These are phyloP conservation scores for Stachybotrys chlorohalonatus DNA, from an alignment of 2,329 filamentous ascomycete species.

Conservation along the genomic window DNA sequence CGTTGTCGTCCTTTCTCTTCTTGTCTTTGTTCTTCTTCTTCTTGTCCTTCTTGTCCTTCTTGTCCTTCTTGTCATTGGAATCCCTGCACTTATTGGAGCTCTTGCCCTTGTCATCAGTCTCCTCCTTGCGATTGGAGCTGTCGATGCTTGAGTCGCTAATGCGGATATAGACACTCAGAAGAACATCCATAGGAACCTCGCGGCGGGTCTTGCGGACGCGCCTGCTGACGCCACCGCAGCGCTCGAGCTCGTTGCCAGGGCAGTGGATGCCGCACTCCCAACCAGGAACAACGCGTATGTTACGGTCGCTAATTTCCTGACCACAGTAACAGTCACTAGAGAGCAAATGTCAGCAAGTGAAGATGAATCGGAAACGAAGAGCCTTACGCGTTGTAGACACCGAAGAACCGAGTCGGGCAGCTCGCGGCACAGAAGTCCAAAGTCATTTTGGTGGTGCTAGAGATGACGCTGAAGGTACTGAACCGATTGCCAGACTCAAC, in stretches of 20 bases:
- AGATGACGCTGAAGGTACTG: constrained; percentile 11
- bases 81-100: background rate
- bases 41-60: background rate
- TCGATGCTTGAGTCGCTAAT: background rate
- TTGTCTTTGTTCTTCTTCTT: background rate
- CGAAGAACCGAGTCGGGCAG: constrained; percentile 15
- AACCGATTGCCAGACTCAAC: constrained; percentile 10
- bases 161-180: constrained; percentile 11
- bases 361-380: background rate
- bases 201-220: constrained; percentile 9
- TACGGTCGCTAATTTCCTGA: constrained; percentile 4
- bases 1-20: background rate
- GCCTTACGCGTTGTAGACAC: constrained; percentile 13
- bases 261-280: constrained; percentile 9
- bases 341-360: background rate
- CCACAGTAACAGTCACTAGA: constrained; percentile 13
- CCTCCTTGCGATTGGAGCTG: background rate
- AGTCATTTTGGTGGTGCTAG: constrained; percentile 8
- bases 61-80: background rate
- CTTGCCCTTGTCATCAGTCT: background rate
- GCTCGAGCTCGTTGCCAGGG: constrained; percentile 10
- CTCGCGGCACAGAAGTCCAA: constrained; percentile 15
- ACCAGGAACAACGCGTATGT: constrained; percentile 4
- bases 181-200: background rate
- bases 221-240: constrained; percentile 12